Percentiles rank a stretch among this genome's conserved stretches.
Conservation (phyloP, 2,329 filamentous ascomycete species). For the Epicoccum sorghinum region DNA sequence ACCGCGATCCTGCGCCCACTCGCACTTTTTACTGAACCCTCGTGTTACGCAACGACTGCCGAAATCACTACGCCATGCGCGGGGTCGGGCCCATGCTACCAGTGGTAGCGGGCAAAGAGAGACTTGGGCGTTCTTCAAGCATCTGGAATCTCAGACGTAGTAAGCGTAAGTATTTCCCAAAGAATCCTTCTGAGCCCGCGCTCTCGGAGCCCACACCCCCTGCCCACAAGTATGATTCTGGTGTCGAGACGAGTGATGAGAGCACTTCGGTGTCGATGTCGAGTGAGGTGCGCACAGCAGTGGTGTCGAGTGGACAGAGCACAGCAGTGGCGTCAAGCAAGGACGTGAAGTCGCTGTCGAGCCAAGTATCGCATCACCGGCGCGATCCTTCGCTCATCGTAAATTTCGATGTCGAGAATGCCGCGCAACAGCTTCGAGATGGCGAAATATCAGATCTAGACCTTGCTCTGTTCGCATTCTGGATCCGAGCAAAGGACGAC, state of each 20-base stretch:
- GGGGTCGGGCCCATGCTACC: slow-evolving; percentile 10
- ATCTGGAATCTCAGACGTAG: too few species aligned
- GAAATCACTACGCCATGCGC: slow-evolving; percentile 1
- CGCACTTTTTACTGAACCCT: too few species aligned
- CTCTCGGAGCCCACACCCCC: too few species aligned
- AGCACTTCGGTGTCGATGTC: too few species aligned
- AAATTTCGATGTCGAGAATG: slow-evolving; percentile 18
- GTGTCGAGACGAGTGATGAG: neutral
- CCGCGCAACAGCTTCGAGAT: slow-evolving; percentile 28
- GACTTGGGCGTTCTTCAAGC: neutral
- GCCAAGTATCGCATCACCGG: neutral
- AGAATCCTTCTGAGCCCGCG: too few species aligned
- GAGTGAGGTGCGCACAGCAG: too few species aligned
- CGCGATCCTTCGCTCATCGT: slow-evolving; percentile 7
- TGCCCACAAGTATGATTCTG: neutral
- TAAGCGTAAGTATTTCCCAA: too few species aligned
- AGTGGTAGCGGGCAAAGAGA: neutral
- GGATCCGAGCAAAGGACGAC: slow-evolving; percentile 28
- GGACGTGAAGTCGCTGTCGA: neutral
- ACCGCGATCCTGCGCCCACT: too few species aligned
- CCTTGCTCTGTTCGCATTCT: slow-evolving; percentile 32
- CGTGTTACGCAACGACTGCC: too few species aligned
- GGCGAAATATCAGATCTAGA: slow-evolving; percentile 34
- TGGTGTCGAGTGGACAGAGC: too few species aligned
- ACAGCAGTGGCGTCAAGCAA: too few species aligned